Conservation (phyloP, 768 basidiomycete genomes). For the Dentipellis sp. region DNA sequence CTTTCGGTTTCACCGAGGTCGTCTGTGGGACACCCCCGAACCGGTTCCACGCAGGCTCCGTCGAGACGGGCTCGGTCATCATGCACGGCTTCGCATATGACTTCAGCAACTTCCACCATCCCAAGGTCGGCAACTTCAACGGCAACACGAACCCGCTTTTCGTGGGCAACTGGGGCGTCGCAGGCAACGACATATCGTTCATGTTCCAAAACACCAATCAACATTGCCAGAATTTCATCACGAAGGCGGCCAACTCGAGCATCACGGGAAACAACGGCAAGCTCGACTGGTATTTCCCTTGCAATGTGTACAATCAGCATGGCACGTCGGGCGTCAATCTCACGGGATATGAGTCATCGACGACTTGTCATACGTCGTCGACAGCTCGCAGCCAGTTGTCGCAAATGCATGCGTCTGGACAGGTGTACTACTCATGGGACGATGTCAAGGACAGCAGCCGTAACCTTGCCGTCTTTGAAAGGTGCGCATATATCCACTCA, state of each 20-base stretch:
- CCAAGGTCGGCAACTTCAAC: slow-evolving; percentile 62
- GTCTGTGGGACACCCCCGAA: slow-evolving; percentile 87
- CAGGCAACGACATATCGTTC: slow-evolving; percentile 87
- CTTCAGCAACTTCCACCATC: slow-evolving; percentile 81
- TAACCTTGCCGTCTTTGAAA: slow-evolving; percentile 91
- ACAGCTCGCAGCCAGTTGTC: slow-evolving; percentile 44
- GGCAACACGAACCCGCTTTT: slow-evolving; percentile 80
- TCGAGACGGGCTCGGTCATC: slow-evolving; percentile 74
- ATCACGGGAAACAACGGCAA: slow-evolving; percentile 54
- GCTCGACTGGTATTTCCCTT: slow-evolving; percentile 96
- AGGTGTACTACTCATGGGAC: slow-evolving; percentile 93
- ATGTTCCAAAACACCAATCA: slow-evolving; percentile 90
- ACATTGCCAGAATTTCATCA: slow-evolving; percentile 72
- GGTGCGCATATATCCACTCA: slow-evolving; percentile 32
- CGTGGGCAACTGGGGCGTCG: slow-evolving; percentile 64
- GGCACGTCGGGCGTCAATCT: slow-evolving; percentile 52
- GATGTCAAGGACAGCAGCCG: slow-evolving; percentile 59
- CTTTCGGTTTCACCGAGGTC: slow-evolving; percentile 92
- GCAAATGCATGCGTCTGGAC: slow-evolving; percentile 51
- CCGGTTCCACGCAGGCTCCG: slow-evolving; percentile 71
- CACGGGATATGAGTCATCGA: slow-evolving; percentile 54
- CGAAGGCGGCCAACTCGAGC: slow-evolving; percentile 55
- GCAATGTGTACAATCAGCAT: slow-evolving; percentile 79
- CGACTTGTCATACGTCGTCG: slow-evolving; percentile 64
- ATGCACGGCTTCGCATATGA: slow-evolving; percentile 95